Evolutionary conservation across 345 rosid species (phyloP).

Genomic region (Bretschneidera sinensis): DNA sequence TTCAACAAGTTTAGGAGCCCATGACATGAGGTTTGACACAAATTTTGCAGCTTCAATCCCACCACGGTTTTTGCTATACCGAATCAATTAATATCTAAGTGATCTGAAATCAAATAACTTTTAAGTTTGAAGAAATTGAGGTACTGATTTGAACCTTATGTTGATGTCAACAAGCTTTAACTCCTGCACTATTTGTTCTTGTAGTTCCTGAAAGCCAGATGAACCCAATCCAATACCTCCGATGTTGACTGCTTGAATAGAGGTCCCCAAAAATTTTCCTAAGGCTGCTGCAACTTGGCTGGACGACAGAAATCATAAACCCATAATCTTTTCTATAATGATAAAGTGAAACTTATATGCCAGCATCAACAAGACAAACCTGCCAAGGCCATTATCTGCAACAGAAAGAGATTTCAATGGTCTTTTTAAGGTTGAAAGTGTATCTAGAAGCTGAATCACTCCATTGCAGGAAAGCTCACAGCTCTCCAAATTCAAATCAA

Average conservation of each 20-base stretch:
- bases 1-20: constrained; percentile 53
- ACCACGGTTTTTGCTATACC: constrained; percentile 83
- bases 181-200: constrained; percentile 27
- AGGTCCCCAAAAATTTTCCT: constrained; percentile 36
- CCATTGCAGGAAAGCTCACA: constrained; percentile 75
- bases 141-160: constrained; percentile 51
- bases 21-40: constrained; percentile 56
- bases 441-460: constrained; percentile 48
- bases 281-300: constrained; percentile 66
- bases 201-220: constrained; percentile 62
- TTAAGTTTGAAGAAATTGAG: constrained; percentile 8
- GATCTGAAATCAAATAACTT: neutral
- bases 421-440: constrained; percentile 41
- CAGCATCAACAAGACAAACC: constrained; percentile 37
- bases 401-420: constrained; percentile 56
- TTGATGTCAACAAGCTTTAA: constrained; percentile 55
- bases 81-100: constrained; percentile 14
- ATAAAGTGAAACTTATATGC: constrained; percentile 12
- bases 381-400: constrained; percentile 77
- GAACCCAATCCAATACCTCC: constrained; percentile 76
- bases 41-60: constrained; percentile 69
- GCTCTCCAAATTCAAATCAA: constrained; percentile 57
- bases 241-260: constrained; percentile 51
- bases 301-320: constrained; percentile 25
- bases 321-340: constrained; percentile 8